Percentiles rank a stretch among this genome's conserved stretches.
phyloP scores from a whole-genome alignment of 129 eudicot species.

The Pseudognaphalium luteoalbum region DNA sequence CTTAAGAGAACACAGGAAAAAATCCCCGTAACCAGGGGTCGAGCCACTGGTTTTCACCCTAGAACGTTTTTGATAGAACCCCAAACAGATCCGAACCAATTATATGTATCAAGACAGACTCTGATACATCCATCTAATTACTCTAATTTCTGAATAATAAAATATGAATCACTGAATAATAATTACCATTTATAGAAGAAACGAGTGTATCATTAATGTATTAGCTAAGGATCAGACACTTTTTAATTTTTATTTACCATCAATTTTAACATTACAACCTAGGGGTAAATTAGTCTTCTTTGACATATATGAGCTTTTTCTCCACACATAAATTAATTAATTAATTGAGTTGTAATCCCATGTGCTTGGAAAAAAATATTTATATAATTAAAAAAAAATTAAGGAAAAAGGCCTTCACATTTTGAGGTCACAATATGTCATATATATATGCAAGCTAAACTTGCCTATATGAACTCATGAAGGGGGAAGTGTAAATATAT shows the following conservation, averaged over 20 bases:
- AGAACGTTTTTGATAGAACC: too few relatives aligned
- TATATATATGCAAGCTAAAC: not conserved
- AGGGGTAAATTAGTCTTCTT: conserved; percentile 8
- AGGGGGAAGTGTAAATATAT: conserved; percentile 12
- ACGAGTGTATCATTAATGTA: not conserved
- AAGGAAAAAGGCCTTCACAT: conserved; percentile 24
- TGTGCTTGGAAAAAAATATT: conserved; percentile 11
- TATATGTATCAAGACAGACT: too few relatives aligned
- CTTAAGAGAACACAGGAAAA: too few relatives aligned
- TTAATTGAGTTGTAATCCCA: conserved; percentile 32
- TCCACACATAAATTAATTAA: not conserved
- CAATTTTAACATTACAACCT: conserved; percentile 1
- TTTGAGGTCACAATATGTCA: conserved; percentile 15
- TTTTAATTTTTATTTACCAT: not conserved
- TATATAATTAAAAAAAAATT: not conserved
- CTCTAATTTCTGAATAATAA: too few relatives aligned
- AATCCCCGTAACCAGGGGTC: too few relatives aligned
- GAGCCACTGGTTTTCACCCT: too few relatives aligned
- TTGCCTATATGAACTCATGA: conserved; percentile 11
- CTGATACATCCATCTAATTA: too few relatives aligned
- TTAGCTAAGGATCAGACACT: not conserved
- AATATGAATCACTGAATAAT: too few relatives aligned
- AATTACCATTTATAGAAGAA: too few relatives aligned
- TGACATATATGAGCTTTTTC: not conserved
- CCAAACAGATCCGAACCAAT: too few relatives aligned